Evolutionary conservation across 208 protist species (phyloP).

Genomic region (Crithidia mellificae): DNA sequence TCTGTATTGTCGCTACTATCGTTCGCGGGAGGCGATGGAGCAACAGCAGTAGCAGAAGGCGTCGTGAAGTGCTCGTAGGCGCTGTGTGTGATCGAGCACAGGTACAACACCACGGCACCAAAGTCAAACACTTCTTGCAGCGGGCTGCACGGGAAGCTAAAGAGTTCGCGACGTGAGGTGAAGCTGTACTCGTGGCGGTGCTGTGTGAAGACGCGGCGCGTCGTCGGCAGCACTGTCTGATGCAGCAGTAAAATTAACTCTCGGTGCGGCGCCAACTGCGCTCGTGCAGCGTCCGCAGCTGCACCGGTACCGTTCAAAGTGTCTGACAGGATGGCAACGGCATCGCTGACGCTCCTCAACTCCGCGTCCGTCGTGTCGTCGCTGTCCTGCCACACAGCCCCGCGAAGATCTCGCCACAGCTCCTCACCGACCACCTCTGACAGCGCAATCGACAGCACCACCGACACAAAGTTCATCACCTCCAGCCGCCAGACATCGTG

Average conservation of each 20-base stretch:
- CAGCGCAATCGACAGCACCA: constrained; percentile 45
- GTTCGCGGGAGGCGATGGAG: no score
- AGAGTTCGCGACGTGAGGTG: constrained; percentile 67
- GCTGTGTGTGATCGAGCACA: constrained; percentile 45
- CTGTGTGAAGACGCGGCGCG: constrained; percentile 49
- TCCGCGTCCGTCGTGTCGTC: no score
- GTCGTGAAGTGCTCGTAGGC: constrained; percentile 25
- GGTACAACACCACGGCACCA: constrained; percentile 62
- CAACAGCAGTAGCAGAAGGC: no score
- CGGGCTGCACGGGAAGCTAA: constrained; percentile 53
- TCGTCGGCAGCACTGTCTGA: constrained; percentile 57
- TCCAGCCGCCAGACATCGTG: constrained; percentile 76
- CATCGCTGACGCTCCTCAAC: no score
- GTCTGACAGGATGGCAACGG: no score
- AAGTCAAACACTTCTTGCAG: constrained; percentile 68
- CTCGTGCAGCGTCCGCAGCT: neutral
- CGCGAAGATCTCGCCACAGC: constrained; percentile 37
- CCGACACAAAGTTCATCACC: constrained; percentile 50
- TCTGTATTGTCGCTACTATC: neutral
- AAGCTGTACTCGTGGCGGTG: constrained; percentile 64
- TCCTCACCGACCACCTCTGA: constrained; percentile 41
- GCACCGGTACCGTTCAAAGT: no score
- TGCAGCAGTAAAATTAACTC: constrained; percentile 50
- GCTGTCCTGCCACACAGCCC: neutral
- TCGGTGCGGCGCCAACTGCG: neutral